A percentile compares a stretch with the other conserved stretches of the same genome.
Evolutionary conservation across 2,329 filamentous ascomycete genomes (phyloP).

Genomic region (Claviceps capensis): DNA sequence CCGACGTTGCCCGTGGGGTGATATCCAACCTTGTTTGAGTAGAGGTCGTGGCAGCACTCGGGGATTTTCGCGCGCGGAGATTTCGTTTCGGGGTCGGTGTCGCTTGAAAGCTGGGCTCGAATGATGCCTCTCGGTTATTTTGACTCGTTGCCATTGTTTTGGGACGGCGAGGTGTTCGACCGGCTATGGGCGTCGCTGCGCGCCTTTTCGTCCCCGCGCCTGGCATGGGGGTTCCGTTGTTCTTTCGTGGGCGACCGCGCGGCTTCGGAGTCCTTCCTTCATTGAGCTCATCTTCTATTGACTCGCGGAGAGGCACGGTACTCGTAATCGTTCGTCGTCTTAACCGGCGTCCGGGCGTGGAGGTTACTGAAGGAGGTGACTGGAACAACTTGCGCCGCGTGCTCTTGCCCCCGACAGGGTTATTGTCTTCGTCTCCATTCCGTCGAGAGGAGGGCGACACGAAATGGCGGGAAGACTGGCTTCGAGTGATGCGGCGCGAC

Average conservation of each 20-base stretch:
- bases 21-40: slow-evolving; percentile 13
- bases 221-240: slow-evolving; percentile 38
- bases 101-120: slow-evolving; percentile 12
- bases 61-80: slow-evolving; percentile 16
- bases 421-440: slow-evolving; percentile 7
- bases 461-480: slow-evolving; percentile 26
- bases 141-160: slow-evolving; percentile 17
- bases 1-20: slow-evolving; percentile 8
- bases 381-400: slow-evolving; percentile 30
- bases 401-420: slow-evolving; percentile 14
- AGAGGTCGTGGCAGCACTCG: slow-evolving; percentile 4
- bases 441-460: slow-evolving; percentile 33
- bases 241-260: slow-evolving; percentile 33
- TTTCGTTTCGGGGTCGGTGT: slow-evolving; percentile 20
- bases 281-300: slow-evolving; percentile 18
- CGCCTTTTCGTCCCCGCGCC: slow-evolving; percentile 28
- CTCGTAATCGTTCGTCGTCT: slow-evolving; percentile 31
- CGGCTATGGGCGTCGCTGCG: slow-evolving; percentile 28
- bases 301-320: slow-evolving; percentile 36
- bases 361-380: slow-evolving; percentile 26
- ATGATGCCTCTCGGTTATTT: slow-evolving; percentile 14
- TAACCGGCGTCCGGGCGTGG: slow-evolving; percentile 15
- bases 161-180: slow-evolving; percentile 20
- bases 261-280: slow-evolving; percentile 25
- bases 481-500: slow-evolving; percentile 30